Conservation (phyloP, 1,284 basidiomycete genomes). For the Austropuccinia psidii region DNA sequence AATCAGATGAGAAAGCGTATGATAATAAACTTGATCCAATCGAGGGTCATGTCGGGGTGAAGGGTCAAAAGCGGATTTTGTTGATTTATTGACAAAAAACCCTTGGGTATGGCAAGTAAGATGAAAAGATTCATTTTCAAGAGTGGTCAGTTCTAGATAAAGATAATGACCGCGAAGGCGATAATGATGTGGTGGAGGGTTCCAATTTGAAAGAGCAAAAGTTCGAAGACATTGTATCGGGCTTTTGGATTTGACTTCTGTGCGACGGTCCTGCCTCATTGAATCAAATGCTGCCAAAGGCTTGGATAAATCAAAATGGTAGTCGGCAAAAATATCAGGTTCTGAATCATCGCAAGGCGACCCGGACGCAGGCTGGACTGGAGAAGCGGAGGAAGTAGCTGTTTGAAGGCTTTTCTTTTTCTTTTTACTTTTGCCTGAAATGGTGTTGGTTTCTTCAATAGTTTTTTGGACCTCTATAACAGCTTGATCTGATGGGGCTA, state of each 20-base stretch:
- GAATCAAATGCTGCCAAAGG: conserved; percentile 44
- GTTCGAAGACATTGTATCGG: conserved; percentile 48
- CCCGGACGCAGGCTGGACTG: conserved; percentile 25
- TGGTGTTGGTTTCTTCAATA: background rate
- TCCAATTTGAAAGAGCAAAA: conserved; percentile 56
- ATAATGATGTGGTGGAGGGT: conserved; percentile 54
- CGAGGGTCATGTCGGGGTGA: conserved; percentile 13
- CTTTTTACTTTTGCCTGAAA: conserved; percentile 37
- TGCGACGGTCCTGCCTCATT: conserved; percentile 51
- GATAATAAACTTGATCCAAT: background rate
- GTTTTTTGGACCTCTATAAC: background rate
- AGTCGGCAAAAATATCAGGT: conserved; percentile 38
- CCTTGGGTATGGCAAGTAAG: conserved; percentile 54
- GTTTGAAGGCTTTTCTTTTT: conserved; percentile 36
- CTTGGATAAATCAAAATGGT: conserved; percentile 44
- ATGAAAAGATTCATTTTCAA: conserved; percentile 55
- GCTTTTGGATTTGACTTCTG: too few species aligned
- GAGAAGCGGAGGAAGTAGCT: background rate
- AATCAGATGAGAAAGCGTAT: conserved; percentile 21
- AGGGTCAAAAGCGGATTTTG: conserved; percentile 34
- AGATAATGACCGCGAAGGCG: conserved; percentile 54
- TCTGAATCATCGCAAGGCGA: conserved; percentile 21
- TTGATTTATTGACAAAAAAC: conserved; percentile 53
- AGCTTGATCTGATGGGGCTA: background rate
- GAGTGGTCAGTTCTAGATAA: conserved; percentile 53